Conservation (phyloP, 192 early-diverging fungal genomes). For the Pilobolus umbonatus region DNA sequence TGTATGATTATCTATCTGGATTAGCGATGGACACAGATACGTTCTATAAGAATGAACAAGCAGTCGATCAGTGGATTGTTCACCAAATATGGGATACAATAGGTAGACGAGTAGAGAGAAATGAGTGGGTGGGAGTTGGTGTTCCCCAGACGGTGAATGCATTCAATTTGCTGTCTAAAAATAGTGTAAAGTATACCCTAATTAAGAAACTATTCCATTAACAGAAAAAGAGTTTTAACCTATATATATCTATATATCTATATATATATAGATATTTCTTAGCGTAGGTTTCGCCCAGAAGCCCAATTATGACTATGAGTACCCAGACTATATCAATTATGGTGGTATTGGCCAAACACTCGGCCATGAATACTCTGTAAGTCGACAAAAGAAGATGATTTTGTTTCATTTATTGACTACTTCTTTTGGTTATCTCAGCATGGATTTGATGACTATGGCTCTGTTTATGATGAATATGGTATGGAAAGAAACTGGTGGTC, state of each 20-base stretch:
- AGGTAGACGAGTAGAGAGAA: slow-evolving; percentile 20
- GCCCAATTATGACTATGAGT: slow-evolving; percentile 44
- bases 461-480: slow-evolving; percentile 13
- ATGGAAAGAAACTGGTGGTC: slow-evolving; percentile 16
- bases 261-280: slow-evolving; percentile 9
- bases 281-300: slow-evolving; percentile 11
- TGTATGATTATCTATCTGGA: background rate
- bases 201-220: background rate
- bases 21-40: background rate
- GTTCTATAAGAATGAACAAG: slow-evolving; percentile 66
- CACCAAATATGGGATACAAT: slow-evolving; percentile 16
- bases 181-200: slow-evolving; percentile 8
- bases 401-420: background rate
- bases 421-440: background rate
- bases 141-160: slow-evolving; percentile 8
- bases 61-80: slow-evolving; percentile 38
- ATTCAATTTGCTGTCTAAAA: slow-evolving; percentile 15
- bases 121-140: slow-evolving; percentile 2
- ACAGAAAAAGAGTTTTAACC: background rate
- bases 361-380: slow-evolving; percentile 63
- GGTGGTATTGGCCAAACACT: slow-evolving; percentile 64
- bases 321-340: slow-evolving; percentile 62
- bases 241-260: background rate
- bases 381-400: background rate
- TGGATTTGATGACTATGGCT: slow-evolving; percentile 9